Conservation (phyloP, 768 basidiomycete genomes). For the Tricholomella constricta region DNA sequence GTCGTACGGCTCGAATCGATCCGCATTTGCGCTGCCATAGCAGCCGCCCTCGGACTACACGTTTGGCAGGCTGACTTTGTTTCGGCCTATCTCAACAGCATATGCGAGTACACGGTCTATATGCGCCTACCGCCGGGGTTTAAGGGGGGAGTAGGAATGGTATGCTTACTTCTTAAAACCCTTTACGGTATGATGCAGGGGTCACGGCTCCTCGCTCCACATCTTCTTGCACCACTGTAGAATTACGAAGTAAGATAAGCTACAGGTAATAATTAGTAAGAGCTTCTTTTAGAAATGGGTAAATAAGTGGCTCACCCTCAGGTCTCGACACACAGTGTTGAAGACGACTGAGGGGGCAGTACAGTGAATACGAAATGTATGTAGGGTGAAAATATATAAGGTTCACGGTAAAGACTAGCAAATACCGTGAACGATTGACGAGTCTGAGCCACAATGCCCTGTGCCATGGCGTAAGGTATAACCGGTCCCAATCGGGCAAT, state of each 20-base stretch:
- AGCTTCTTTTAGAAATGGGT: background rate
- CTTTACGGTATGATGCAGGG: too few relatives aligned
- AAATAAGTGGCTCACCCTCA: background rate
- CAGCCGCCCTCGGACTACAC: constrained; percentile 25
- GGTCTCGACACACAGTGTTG: background rate
- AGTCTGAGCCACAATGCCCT: background rate
- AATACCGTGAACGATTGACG: too few relatives aligned
- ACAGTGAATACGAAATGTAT: background rate
- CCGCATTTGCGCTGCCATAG: constrained; percentile 22
- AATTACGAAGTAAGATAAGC: background rate
- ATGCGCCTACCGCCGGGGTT: constrained; percentile 17
- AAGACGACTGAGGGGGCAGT: background rate
- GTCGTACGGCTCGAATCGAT: constrained; percentile 9
- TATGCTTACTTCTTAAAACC: constrained; percentile 14
- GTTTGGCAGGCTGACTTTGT: constrained; percentile 35
- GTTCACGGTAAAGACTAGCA: background rate
- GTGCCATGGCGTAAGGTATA: background rate
- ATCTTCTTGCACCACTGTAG: too few relatives aligned
- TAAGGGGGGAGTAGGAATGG: constrained; percentile 15
- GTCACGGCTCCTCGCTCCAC: too few relatives aligned
- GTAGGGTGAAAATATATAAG: background rate
- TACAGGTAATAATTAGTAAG: background rate
- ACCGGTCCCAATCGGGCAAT: too few relatives aligned
- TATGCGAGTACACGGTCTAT: constrained; percentile 20
- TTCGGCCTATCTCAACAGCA: constrained; percentile 31